A percentile compares a stretch with the other conserved stretches of the same genome.
Conservation (phyloP, 306 rosid genomes). For the Medicago truncatula region DNA sequence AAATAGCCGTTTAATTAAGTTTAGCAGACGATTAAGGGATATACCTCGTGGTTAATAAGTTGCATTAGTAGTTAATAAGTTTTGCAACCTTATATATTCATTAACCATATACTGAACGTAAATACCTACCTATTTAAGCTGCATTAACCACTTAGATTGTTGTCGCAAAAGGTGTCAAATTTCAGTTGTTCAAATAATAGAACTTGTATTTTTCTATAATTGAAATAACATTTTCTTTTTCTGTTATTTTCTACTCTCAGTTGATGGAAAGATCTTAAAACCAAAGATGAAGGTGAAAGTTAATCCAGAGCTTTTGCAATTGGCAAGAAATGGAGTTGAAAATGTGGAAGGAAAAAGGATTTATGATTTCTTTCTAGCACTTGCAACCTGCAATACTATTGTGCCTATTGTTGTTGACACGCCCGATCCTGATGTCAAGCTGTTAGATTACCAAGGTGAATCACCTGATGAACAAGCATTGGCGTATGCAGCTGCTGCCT, state of each 20-base stretch:
- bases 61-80: not conserved
- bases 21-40: no score
- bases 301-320: slow-evolving; percentile 66
- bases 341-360: slow-evolving; percentile 59
- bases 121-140: not conserved
- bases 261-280: slow-evolving; percentile 64
- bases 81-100: not conserved
- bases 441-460: slow-evolving; percentile 96
- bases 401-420: slow-evolving; percentile 85
- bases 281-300: slow-evolving; percentile 85
- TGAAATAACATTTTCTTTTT: slow-evolving; percentile 22
- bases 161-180: not conserved
- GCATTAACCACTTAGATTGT: not conserved
- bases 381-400: slow-evolving; percentile 95
- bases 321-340: slow-evolving; percentile 52
- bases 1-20: no score
- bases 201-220: not conserved
- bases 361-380: slow-evolving; percentile 83
- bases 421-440: slow-evolving; percentile 69
- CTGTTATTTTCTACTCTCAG: slow-evolving; percentile 50
- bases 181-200: not conserved
- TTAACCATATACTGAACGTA: not conserved
- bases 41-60: not conserved
- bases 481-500: slow-evolving; percentile 89
- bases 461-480: slow-evolving; percentile 99